Conservation (phyloP, 495 filamentous ascomycete species). For the Lichina pygmaea region DNA sequence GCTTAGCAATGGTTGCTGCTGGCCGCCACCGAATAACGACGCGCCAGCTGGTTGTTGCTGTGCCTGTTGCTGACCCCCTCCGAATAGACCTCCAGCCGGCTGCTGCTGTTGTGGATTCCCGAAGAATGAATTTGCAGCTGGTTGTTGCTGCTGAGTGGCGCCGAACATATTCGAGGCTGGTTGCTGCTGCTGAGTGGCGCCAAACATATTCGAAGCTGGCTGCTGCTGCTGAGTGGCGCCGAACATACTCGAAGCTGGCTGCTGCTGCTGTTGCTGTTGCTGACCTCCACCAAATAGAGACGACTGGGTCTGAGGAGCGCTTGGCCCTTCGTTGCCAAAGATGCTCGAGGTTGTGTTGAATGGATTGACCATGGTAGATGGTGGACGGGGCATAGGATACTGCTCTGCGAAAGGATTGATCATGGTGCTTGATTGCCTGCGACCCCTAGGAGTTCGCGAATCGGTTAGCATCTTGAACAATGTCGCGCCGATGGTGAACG, state of each 20-base stretch:
- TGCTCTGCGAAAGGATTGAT: no score
- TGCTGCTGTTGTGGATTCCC: constrained; percentile 8
- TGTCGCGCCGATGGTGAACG: no score
- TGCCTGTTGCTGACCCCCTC: background rate
- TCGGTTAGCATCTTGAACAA: no score
- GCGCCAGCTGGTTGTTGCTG: background rate
- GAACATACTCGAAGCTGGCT: constrained; percentile 4
- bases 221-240: constrained; percentile 1
- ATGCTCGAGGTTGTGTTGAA: no score
- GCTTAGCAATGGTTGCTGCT: constrained; percentile 6
- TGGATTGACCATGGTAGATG: no score
- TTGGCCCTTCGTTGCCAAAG: no score
- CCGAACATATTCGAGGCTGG: constrained; percentile 4
- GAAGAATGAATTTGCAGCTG: background rate
- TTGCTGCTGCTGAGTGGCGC: constrained; percentile 12
- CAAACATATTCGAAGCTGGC: constrained; percentile 5
- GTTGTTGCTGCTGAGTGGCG: constrained; percentile 12
- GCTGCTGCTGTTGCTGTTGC: constrained; percentile 5
- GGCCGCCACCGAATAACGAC: background rate
- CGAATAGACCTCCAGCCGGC: constrained; percentile 9
- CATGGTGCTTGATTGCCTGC: no score
- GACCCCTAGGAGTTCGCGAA: no score
- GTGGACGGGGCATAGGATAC: no score
- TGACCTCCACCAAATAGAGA: constrained; percentile 5
- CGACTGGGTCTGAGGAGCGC: constrained; percentile 5